These are phyloP conservation scores for Hanseniaspora singularis DNA, from an alignment of 805 yeast genomes.

Conservation along the genomic window DNA sequence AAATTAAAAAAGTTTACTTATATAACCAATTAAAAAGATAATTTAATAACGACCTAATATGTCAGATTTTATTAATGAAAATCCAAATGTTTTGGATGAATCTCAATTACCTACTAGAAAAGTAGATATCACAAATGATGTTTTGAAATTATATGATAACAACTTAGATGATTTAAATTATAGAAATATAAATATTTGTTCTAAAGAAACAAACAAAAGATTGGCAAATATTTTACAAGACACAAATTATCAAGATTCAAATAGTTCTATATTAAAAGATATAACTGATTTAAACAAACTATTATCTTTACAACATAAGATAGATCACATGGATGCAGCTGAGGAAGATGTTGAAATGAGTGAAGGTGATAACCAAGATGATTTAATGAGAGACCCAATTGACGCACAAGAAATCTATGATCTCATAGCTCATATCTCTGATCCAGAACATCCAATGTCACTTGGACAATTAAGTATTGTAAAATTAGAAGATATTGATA, in stretches of 20 bases:
- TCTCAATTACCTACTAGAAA: slow-evolving; percentile 64
- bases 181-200: neutral
- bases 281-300: neutral
- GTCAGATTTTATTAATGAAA: slow-evolving; percentile 83
- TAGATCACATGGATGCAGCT: slow-evolving; percentile 16
- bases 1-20: no score
- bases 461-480: slow-evolving; percentile 92
- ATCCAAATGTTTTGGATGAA: slow-evolving; percentile 72
- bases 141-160: slow-evolving; percentile 19
- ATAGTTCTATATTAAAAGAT: slow-evolving; percentile 6
- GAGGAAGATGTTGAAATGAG: slow-evolving; percentile 21
- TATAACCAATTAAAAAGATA: no score
- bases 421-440: slow-evolving; percentile 72
- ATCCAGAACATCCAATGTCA: slow-evolving; percentile 95
- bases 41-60: slow-evolving; percentile 30
- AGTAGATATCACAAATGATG: slow-evolving; percentile 21
- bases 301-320: slow-evolving; percentile 1
- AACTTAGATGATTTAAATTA: neutral
- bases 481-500: slow-evolving; percentile 65
- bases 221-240: neutral
- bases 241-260: slow-evolving; percentile 1
- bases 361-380: slow-evolving; percentile 24
- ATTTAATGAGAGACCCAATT: slow-evolving; percentile 37
- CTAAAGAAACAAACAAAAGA: neutral
- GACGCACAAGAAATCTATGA: slow-evolving; percentile 88